These are phyloP conservation scores for Vigna mungo DNA, from an alignment of 306 rosid species.

Conservation along the genomic window DNA sequence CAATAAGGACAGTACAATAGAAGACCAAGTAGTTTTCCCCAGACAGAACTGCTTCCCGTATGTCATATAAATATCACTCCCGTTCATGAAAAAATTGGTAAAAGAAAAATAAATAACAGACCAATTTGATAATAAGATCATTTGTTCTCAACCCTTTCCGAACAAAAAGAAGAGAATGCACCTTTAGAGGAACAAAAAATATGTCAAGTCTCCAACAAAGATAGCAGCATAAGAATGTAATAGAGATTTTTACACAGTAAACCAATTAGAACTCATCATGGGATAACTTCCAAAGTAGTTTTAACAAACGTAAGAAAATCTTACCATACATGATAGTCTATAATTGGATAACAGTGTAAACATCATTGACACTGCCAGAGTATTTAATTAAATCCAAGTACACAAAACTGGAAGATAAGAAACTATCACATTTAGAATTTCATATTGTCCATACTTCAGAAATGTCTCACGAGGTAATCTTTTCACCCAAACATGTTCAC, in stretches of 20 bases:
- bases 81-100: neutral
- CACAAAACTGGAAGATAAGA: conserved; percentile 5
- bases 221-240: neutral
- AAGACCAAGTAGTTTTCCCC: conserved; percentile 24
- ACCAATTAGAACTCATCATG: neutral
- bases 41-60: neutral
- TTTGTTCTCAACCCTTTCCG: conserved; percentile 14
- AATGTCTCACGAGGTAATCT: neutral
- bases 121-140: conserved; percentile 5
- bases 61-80: neutral
- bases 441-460: neutral
- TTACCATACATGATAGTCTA: neutral
- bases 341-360: neutral
- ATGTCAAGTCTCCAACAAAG: neutral
- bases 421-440: neutral
- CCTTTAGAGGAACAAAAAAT: neutral
- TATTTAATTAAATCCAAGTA: neutral
- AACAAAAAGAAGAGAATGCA: neutral
- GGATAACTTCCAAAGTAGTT: neutral
- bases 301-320: neutral
- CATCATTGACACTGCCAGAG: neutral
- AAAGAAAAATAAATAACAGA: neutral
- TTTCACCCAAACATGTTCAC: conserved; percentile 5
- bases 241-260: neutral
- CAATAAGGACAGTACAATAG: neutral